phyloP scores from a whole-genome alignment of 2,329 filamentous ascomycete species.

The Polytolypa hystricis region DNA sequence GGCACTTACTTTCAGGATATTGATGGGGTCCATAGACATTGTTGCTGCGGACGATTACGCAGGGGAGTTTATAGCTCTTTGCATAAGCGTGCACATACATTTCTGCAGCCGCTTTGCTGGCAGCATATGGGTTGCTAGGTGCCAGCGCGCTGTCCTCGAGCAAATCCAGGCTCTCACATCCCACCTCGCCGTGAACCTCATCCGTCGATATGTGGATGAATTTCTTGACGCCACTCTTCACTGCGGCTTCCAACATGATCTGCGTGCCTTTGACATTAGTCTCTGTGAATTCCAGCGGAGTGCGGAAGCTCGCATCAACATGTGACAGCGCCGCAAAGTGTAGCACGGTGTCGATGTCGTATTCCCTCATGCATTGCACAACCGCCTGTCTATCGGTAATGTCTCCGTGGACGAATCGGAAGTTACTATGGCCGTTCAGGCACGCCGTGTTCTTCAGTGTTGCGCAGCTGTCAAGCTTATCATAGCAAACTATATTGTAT shows the following conservation, averaged over 20 bases:
- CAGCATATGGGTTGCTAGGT: slow-evolving; percentile 73
- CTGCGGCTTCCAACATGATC: slow-evolving; percentile 65
- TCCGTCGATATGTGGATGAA: slow-evolving; percentile 80
- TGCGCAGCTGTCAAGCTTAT: slow-evolving; percentile 75
- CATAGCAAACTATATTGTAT: slow-evolving; percentile 76
- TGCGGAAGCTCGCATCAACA: slow-evolving; percentile 71
- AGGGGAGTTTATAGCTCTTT: slow-evolving; percentile 70
- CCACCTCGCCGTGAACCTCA: slow-evolving; percentile 75
- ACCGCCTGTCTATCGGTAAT: slow-evolving; percentile 62
- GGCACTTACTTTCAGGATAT: slow-evolving; percentile 66
- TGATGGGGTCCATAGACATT: slow-evolving; percentile 81
- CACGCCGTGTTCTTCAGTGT: slow-evolving; percentile 67
- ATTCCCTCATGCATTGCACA: slow-evolving; percentile 56
- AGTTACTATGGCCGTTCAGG: slow-evolving; percentile 58
- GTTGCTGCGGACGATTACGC: slow-evolving; percentile 70
- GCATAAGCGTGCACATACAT: slow-evolving; percentile 78
- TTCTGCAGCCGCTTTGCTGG: slow-evolving; percentile 70
- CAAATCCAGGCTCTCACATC: slow-evolving; percentile 60
- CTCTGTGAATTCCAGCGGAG: slow-evolving; percentile 69
- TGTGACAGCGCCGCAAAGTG: slow-evolving; percentile 82
- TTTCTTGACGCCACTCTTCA: slow-evolving; percentile 56
- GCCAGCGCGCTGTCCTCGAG: slow-evolving; percentile 65
- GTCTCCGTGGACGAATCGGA: slow-evolving; percentile 69
- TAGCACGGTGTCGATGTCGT: slow-evolving; percentile 68
- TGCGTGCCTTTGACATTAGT: slow-evolving; percentile 81